These are phyloP conservation scores for Paecilomyces niveus DNA, from an alignment of 2,329 filamentous ascomycete species.

Conservation along the genomic window DNA sequence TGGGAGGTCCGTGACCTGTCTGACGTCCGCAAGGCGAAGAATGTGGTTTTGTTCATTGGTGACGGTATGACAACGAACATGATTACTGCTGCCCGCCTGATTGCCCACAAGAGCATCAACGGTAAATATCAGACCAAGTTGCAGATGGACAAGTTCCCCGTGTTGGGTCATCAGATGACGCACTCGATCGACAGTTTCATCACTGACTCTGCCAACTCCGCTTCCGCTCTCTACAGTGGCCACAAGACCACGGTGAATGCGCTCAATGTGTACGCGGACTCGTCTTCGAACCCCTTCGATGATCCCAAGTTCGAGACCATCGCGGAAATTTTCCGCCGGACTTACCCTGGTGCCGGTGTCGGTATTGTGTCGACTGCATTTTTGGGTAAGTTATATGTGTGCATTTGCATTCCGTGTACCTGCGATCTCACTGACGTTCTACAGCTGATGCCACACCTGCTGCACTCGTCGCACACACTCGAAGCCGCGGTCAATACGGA, in stretches of 20 bases:
- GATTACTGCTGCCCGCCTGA: conserved; percentile 62
- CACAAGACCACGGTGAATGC: conserved; percentile 81
- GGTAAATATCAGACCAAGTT: conserved; percentile 72
- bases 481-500: conserved; percentile 61
- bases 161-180: conserved; percentile 84
- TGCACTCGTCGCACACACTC: conserved; percentile 65
- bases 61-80: conserved; percentile 51
- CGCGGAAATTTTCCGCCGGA: conserved; percentile 61
- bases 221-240: conserved; percentile 71
- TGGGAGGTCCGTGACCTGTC: conserved; percentile 70
- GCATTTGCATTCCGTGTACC: neutral
- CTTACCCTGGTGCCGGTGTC: conserved; percentile 52
- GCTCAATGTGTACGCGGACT: conserved; percentile 74
- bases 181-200: conserved; percentile 81
- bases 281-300: conserved; percentile 64
- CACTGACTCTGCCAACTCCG: conserved; percentile 80
- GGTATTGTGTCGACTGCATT: conserved; percentile 73
- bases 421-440: neutral
- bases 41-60: conserved; percentile 79
- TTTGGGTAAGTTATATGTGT: conserved; percentile 16
- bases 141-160: conserved; percentile 74
- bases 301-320: conserved; percentile 84
- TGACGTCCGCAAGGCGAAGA: conserved; percentile 69
- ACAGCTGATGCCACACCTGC: conserved; percentile 77
- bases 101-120: conserved; percentile 76